These are phyloP conservation scores for Verbascum thapsus DNA, from an alignment of 257 asterid genomes.

Conservation along the genomic window DNA sequence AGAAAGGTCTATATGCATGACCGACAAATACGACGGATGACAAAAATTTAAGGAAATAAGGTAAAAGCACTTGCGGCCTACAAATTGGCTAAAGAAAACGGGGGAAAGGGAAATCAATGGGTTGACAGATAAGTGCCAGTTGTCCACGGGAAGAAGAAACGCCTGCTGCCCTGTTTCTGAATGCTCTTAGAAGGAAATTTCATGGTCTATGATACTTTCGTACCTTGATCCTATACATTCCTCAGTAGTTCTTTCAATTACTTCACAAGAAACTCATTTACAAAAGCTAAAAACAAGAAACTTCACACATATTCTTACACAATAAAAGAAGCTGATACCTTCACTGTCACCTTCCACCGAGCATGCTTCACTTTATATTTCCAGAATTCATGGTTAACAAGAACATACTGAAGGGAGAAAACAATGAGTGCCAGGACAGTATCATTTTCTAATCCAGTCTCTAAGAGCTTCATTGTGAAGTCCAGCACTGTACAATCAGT, in stretches of 20 bases:
- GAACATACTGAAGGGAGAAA: constrained; percentile 90
- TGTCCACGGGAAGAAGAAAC: constrained; percentile 11
- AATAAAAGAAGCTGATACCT: constrained; percentile 54
- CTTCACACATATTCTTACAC: constrained; percentile 18
- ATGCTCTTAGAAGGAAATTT: not conserved
- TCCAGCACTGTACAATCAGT: constrained; percentile 68
- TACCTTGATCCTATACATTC: constrained; percentile 13
- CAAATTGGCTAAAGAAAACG: constrained; percentile 11
- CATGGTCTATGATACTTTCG: not conserved
- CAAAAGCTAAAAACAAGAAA: not conserved
- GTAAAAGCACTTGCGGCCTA: constrained; percentile 13
- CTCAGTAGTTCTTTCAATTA: not conserved
- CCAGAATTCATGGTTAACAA: constrained; percentile 93
- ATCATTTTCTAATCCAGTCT: constrained; percentile 76
- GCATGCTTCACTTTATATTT: constrained; percentile 73
- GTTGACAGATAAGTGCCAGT: not conserved
- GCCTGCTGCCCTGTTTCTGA: not conserved
- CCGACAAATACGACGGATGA: constrained; percentile 18
- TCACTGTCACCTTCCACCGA: constrained; percentile 87
- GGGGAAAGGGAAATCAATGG: not conserved
- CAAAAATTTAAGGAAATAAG: constrained; percentile 16
- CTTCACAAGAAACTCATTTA: constrained; percentile 17
- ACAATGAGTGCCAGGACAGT: constrained; percentile 68
- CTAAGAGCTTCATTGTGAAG: constrained; percentile 79
- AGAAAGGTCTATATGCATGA: constrained; percentile 11